Evolutionary conservation across 495 filamentous ascomycete species (phyloP).

Genomic region (Podospora comata): DNA sequence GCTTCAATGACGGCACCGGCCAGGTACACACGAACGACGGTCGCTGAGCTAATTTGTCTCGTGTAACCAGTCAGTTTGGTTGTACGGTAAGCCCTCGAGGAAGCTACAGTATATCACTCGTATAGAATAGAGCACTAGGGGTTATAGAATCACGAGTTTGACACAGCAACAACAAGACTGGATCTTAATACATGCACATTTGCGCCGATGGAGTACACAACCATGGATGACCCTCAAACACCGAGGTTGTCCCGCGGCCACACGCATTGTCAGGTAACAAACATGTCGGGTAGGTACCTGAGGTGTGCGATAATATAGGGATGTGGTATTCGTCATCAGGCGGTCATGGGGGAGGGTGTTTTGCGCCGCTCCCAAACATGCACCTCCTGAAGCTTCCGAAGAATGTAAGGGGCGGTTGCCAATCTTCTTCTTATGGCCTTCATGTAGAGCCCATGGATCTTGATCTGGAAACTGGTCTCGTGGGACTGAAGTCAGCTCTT

Average conservation of each 20-base stretch:
- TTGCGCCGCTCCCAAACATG: neutral
- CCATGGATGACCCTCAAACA: neutral
- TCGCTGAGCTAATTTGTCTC: neutral
- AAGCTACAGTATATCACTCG: neutral
- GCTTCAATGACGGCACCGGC: constrained; percentile 1
- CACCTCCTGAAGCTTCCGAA: neutral
- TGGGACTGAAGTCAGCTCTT: neutral
- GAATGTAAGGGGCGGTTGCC: neutral
- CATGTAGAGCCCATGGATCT: neutral
- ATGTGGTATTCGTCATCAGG: neutral
- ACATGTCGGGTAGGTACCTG: neutral
- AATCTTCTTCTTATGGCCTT: neutral
- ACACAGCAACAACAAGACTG: neutral
- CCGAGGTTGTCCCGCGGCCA: neutral
- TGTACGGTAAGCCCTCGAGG: neutral
- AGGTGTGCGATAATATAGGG: neutral
- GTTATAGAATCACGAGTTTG: neutral
- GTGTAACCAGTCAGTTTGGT: neutral
- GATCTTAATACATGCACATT: neutral
- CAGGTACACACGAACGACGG: neutral
- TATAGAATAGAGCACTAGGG: neutral
- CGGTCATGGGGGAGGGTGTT: neutral
- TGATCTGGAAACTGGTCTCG: neutral
- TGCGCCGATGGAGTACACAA: neutral
- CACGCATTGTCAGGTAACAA: neutral